A percentile compares a stretch with the other conserved stretches of the same genome.
These are phyloP conservation scores for Skeletonema tropicum DNA, from an alignment of 108 stramenopile species.

Conservation along the genomic window DNA sequence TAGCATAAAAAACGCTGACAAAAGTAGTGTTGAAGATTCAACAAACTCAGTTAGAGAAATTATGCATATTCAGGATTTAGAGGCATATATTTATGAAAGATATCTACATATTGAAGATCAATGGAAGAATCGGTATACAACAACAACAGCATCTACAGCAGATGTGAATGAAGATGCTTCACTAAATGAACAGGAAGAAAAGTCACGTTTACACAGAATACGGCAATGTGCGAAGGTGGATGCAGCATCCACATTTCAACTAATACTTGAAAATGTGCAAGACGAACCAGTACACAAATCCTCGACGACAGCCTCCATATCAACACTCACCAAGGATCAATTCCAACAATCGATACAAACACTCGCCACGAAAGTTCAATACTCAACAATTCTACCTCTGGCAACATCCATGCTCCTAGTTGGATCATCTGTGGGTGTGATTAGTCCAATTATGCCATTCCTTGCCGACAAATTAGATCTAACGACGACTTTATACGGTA, in stretches of 20 bases:
- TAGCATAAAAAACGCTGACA: background rate
- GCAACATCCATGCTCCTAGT: constrained; percentile 83
- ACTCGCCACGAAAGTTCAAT: constrained; percentile 57
- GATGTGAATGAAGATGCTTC: background rate
- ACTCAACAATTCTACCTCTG: constrained; percentile 67
- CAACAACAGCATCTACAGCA: background rate
- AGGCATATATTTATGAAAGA: constrained; percentile 23
- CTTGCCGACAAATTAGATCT: constrained; percentile 77
- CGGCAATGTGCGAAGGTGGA: constrained; percentile 20
- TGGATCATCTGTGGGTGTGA: constrained; percentile 79
- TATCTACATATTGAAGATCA: constrained; percentile 26
- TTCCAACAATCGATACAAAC: constrained; percentile 36
- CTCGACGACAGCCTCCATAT: background rate
- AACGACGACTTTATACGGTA: constrained; percentile 73
- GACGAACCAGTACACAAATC: background rate
- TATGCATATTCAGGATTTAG: constrained; percentile 24
- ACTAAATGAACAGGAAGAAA: constrained; percentile 1
- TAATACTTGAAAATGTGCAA: constrained; percentile 7
- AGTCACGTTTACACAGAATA: constrained; percentile 7
- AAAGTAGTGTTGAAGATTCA: background rate
- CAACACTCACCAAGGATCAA: constrained; percentile 37
- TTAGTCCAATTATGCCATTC: constrained; percentile 84
- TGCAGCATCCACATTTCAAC: constrained; percentile 27
- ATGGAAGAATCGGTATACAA: constrained; percentile 12
- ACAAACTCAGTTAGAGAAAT: background rate